A percentile compares a stretch with the other conserved stretches of the same genome.
Conservation (phyloP, 73 alveolate genomes). For the Paramecium sexaurelia region DNA sequence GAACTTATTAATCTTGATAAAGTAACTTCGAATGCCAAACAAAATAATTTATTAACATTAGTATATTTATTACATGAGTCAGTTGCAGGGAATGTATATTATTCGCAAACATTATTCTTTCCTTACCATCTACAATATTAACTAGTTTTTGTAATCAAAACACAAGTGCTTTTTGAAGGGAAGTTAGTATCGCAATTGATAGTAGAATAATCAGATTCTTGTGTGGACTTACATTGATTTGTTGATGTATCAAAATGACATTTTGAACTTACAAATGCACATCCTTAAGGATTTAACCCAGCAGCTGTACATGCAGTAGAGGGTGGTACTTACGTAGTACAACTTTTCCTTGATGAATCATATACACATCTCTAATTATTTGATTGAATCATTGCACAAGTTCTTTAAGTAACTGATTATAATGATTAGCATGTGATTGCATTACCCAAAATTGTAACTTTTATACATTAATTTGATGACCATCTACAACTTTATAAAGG, state of each 20-base stretch:
- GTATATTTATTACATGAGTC: neutral
- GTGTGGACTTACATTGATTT: neutral
- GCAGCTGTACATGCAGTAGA: neutral
- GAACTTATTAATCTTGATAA: neutral
- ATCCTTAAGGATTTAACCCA: constrained; percentile 16
- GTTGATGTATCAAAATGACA: constrained; percentile 4
- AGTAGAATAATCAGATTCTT: neutral
- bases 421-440: neutral
- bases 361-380: neutral
- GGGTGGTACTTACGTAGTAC: constrained; percentile 15
- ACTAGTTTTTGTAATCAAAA: neutral
- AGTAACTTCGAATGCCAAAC: neutral
- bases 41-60: neutral
- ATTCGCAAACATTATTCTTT: neutral
- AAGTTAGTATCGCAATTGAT: neutral
- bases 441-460: neutral
- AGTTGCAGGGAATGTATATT: neutral
- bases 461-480: constrained; percentile 2
- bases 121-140: constrained; percentile 17
- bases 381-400: neutral
- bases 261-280: constrained; percentile 17
- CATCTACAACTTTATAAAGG: constrained; percentile 1
- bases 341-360: neutral
- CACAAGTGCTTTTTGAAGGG: constrained; percentile 28
- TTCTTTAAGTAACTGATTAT: neutral